Base-by-base conservation (phyloP, 306 rosid genomes). In the Vigna nakashimae region DNA sequence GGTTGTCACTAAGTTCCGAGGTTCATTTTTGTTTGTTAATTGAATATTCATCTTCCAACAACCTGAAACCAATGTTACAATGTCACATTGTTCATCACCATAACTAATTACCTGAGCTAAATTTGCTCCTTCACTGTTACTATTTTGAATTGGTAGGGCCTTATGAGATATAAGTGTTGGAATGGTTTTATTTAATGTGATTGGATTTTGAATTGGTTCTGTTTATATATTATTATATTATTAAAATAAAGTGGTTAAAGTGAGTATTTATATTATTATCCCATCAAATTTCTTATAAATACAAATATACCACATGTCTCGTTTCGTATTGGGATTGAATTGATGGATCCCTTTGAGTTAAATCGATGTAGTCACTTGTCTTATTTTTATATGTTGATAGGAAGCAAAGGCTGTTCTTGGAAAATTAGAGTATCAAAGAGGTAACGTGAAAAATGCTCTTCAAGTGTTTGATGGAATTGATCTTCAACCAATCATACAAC, bases 331-430 rank as follows among this genome's bases (percentile, higher is more conserved):
- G 46, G 60, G 14, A 73, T 38, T 65, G 71, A 73, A 73, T 30
- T 6, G 71, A 18, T 20, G 36, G 45, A 67, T 4, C 53, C 60
- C 24, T 52, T 30, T 30, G 32, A 30, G 32, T 30, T 4, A 30
- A 30, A 4, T 30, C 32, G 3, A 30, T 30, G 32, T 30, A 30
- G 3, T 30, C 32, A 30, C 32, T 30, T 30, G 4, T 30, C 4
- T 30, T 30, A 30, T 30, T 30, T 30, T 30, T 49, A 43, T 63
- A 79, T 56, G 24, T 43, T 81, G 28, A 76, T 84, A 94, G 99
- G 99, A 92, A 86, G 99, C 99, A 83, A 87, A 92, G 84, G 89
- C 94, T 77, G 98, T 92, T 76, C 92, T 95, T 13, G 99, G 98
- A 53, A 95, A 92, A 87, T 84, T 95, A 74, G 98, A 95, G 87